Evolutionary conservation across 78 protist species (phyloP).

Genomic region (Anaeramoeba flamelloides): DNA sequence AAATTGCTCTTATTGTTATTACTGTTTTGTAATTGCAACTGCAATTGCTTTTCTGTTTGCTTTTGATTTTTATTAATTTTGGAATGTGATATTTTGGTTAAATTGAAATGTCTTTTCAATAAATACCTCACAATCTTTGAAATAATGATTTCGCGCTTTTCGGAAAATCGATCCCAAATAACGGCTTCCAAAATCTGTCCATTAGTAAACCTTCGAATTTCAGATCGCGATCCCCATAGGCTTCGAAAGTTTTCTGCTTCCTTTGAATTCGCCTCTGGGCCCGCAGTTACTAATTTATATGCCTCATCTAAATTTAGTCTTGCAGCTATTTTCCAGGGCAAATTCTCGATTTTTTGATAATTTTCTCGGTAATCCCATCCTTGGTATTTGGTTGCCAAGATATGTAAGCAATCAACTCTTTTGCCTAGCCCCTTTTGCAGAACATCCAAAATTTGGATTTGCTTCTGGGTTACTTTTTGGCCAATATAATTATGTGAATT

Average conservation of each 20-base stretch:
- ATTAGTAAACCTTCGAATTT: background rate
- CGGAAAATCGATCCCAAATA: background rate
- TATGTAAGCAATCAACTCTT: background rate
- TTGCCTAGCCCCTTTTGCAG: background rate
- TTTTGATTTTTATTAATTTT: background rate
- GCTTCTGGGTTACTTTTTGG: no score
- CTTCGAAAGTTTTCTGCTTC: background rate
- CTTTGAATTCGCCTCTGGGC: background rate
- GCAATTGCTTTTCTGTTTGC: background rate
- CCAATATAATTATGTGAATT: no score
- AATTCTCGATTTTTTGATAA: background rate
- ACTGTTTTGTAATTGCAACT: background rate
- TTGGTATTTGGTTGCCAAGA: background rate
- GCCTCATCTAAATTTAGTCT: background rate
- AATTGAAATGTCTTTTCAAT: background rate
- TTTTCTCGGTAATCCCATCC: background rate
- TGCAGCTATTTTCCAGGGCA: background rate
- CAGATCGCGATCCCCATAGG: background rate
- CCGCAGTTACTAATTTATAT: background rate
- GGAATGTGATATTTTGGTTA: background rate
- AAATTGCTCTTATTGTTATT: background rate
- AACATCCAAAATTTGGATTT: no score
- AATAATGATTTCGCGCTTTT: background rate
- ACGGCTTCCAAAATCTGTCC: background rate
- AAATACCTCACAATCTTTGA: background rate